Conservation (phyloP, 768 basidiomycete species). For the Infundibulicybe gibba region DNA sequence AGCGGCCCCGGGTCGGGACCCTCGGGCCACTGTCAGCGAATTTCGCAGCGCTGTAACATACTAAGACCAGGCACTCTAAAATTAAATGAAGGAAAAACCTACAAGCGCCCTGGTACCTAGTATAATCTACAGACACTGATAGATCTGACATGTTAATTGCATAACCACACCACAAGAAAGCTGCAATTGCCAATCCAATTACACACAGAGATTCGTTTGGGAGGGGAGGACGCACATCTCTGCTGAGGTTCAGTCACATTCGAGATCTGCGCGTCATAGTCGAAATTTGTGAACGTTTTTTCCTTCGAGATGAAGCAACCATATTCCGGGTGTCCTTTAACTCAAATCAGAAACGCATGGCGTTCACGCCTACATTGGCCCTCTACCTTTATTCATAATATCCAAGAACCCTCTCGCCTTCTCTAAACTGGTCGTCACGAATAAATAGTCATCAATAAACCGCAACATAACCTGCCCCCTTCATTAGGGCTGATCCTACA, state of each 20-base stretch:
- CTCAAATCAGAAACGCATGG: not conserved
- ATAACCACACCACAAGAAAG: slow-evolving; percentile 93
- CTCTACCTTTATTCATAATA: slow-evolving; percentile 68
- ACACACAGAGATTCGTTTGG: too few species aligned
- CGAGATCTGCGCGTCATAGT: slow-evolving; percentile 48
- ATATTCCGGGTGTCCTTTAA: slow-evolving; percentile 84
- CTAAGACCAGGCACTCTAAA: not conserved
- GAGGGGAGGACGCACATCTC: slow-evolving; percentile 25
- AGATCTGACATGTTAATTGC: slow-evolving; percentile 73
- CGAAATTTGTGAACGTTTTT: slow-evolving; percentile 90
- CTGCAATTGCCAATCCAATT: slow-evolving; percentile 29
- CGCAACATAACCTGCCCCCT: slow-evolving; percentile 65
- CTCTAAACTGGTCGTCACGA: slow-evolving; percentile 63
- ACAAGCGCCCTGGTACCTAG: slow-evolving; percentile 63
- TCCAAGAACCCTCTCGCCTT: slow-evolving; percentile 69
- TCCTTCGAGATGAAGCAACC: slow-evolving; percentile 87
- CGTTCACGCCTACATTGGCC: not conserved
- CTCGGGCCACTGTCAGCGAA: slow-evolving; percentile 68
- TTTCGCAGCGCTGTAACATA: slow-evolving; percentile 41
- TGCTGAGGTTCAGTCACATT: slow-evolving; percentile 49
- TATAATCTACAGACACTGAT: slow-evolving; percentile 77
- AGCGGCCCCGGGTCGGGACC: slow-evolving; percentile 56
- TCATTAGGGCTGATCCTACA: not conserved
- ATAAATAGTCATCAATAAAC: slow-evolving; percentile 93
- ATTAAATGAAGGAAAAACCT: slow-evolving; percentile 14